Evolutionary conservation across 129 eudicot species (phyloP).

Genomic region (Escallonia herrerae): DNA sequence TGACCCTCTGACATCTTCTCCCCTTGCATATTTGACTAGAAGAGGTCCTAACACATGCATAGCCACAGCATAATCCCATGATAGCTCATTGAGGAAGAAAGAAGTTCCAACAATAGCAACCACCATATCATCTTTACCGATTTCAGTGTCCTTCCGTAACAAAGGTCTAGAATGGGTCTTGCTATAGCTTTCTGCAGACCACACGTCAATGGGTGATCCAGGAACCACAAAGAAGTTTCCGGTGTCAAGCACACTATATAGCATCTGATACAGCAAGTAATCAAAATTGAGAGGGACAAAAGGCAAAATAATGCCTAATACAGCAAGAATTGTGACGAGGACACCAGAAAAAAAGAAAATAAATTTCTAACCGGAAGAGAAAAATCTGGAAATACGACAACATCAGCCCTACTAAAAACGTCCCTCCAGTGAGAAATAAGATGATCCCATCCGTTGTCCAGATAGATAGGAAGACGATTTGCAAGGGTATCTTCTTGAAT

Average conservation of each 20-base stretch:
- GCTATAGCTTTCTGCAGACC: constrained; percentile 88
- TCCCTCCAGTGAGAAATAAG: constrained; percentile 68
- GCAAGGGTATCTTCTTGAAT: constrained; percentile 86
- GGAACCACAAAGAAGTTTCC: constrained; percentile 99
- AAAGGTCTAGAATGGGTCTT: constrained; percentile 52
- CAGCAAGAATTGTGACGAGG: constrained; percentile 6
- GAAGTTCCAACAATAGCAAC: constrained; percentile 87
- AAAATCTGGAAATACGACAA: constrained; percentile 73
- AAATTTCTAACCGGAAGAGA: constrained; percentile 58
- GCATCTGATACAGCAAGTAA: constrained; percentile 68
- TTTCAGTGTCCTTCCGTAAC: constrained; percentile 46
- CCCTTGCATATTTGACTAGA: constrained; percentile 65
- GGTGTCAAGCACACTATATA: constrained; percentile 88
- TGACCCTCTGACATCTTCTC: constrained; percentile 30
- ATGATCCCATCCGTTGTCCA: constrained; percentile 50
- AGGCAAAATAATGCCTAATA: constrained; percentile 16
- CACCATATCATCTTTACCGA: constrained; percentile 59
- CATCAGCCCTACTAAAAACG: constrained; percentile 73
- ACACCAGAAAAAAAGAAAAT: constrained; percentile 2
- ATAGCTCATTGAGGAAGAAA: constrained; percentile 72
- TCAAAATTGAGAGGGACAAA: constrained; percentile 26
- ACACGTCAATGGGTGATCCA: constrained; percentile 93
- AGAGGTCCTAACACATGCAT: constrained; percentile 83
- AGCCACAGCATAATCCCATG: constrained; percentile 87
- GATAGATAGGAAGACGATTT: constrained; percentile 63